phyloP scores from a whole-genome alignment of 495 filamentous ascomycete species.

The Aspergillus nanangensis region DNA sequence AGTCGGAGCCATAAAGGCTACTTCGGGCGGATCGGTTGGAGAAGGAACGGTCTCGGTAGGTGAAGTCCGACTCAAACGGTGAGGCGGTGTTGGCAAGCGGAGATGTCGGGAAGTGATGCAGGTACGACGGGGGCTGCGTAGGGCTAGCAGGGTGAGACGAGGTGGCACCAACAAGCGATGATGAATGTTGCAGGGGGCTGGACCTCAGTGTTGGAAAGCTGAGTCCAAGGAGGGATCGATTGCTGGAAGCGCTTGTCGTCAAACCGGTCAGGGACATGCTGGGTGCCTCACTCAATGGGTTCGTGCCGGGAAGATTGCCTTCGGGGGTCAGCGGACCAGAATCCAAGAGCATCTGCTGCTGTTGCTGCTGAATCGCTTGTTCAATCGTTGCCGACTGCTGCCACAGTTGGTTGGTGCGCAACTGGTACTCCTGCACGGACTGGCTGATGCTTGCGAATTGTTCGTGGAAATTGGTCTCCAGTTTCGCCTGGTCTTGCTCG shows the following conservation, averaged over 20 bases:
- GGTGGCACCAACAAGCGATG: constrained; percentile 29
- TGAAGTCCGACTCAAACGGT: constrained; percentile 32
- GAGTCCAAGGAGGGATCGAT: constrained; percentile 35
- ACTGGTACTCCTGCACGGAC: constrained; percentile 43
- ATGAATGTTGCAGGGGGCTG: constrained; percentile 37
- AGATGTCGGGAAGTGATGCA: constrained; percentile 35
- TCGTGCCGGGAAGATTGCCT: constrained; percentile 45
- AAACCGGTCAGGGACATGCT: constrained; percentile 19
- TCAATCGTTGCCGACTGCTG: constrained; percentile 45
- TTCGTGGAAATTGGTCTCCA: constrained; percentile 46
- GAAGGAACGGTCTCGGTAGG: constrained; percentile 40
- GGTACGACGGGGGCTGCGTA: constrained; percentile 26
- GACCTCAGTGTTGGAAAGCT: constrained; percentile 36
- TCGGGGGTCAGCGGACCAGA: constrained; percentile 45
- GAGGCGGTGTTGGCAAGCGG: constrained; percentile 27
- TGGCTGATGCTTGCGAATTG: constrained; percentile 42
- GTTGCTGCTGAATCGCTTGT: constrained; percentile 41
- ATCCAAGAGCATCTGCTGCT: constrained; percentile 42
- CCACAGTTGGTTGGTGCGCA: constrained; percentile 42
- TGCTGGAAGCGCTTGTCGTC: constrained; percentile 27
- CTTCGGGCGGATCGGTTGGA: constrained; percentile 44
- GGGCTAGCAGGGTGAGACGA: constrained; percentile 40
- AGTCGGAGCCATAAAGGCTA: constrained; percentile 39
- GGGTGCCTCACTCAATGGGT: constrained; percentile 29
- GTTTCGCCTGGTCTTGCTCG: constrained; percentile 57